A percentile compares a stretch with the other conserved stretches of the same genome.
phyloP scores from a whole-genome alignment of 2,329 filamentous ascomycete genomes.

The Trichoderma breve region DNA sequence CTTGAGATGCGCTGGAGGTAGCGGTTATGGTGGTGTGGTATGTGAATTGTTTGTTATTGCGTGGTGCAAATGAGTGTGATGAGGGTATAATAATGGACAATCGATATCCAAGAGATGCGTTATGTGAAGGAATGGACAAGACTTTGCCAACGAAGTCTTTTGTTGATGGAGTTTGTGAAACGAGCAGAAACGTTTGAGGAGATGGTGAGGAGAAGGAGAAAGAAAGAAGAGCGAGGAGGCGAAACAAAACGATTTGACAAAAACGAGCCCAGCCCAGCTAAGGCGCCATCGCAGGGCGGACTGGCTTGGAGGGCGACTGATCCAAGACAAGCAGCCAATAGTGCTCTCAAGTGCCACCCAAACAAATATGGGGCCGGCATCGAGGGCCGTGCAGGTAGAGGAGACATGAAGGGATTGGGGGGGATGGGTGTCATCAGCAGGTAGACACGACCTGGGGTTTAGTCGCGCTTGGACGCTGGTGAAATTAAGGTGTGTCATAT shows the following conservation, averaged over 20 bases:
- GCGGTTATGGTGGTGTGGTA: background rate
- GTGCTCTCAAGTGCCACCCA: conserved; percentile 12
- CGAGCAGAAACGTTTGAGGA: conserved; percentile 11
- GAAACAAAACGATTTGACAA: background rate
- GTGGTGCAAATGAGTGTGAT: conserved; percentile 17
- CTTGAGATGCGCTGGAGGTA: background rate
- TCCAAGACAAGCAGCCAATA: background rate
- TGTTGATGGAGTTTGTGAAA: background rate
- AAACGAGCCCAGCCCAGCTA: background rate
- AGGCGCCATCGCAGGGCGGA: conserved; percentile 19
- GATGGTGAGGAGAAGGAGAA: background rate
- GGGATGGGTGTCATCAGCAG: background rate
- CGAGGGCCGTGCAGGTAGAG: background rate
- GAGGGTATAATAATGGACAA: conserved; percentile 17
- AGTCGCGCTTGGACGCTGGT: conserved; percentile 3
- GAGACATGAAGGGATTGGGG: background rate
- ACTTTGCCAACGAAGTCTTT: conserved; percentile 24
- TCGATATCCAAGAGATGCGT: conserved; percentile 11
- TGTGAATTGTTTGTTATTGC: conserved; percentile 5
- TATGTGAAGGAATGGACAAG: conserved; percentile 13
- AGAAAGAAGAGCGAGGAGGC: background rate
- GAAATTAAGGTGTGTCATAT: conserved; percentile 21
- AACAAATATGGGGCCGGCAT: conserved; percentile 6
- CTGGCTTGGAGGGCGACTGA: conserved; percentile 4
- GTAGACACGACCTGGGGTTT: conserved; percentile 5